phyloP scores from a whole-genome alignment of 2,329 filamentous ascomycete genomes.

The Monilinia vaccinii-corymbosi region DNA sequence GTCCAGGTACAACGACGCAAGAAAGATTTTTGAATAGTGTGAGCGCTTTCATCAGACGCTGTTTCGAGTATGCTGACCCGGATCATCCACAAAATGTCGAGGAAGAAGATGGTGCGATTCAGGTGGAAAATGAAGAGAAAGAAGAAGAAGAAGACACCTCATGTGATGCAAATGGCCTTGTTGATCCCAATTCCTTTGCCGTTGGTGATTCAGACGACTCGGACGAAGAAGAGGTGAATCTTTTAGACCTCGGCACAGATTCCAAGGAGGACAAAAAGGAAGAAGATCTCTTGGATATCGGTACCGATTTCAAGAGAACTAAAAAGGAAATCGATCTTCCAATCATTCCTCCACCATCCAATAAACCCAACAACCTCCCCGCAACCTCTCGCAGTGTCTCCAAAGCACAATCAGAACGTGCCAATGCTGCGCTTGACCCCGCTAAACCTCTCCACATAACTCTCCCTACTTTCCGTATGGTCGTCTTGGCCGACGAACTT shows the following conservation, averaged over 20 bases:
- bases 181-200: constrained; percentile 50
- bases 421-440: constrained; percentile 86
- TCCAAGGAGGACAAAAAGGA: constrained; percentile 32
- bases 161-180: constrained; percentile 29
- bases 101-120: neutral
- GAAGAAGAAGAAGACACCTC: constrained; percentile 28
- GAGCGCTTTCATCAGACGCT: constrained; percentile 88
- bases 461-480: constrained; percentile 96
- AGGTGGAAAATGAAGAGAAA: constrained; percentile 21
- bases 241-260: constrained; percentile 47
- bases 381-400: constrained; percentile 36
- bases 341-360: constrained; percentile 15
- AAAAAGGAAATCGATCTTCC: constrained; percentile 24
- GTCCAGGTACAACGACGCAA: constrained; percentile 53
- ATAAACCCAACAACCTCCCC: constrained; percentile 1
- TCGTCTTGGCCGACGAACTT: constrained; percentile 89
- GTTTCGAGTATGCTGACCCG: constrained; percentile 96
- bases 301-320: constrained; percentile 33
- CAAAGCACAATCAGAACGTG: constrained; percentile 62
- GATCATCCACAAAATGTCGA: constrained; percentile 57
- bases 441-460: constrained; percentile 92
- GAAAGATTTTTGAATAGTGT: constrained; percentile 89
- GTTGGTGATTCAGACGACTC: constrained; percentile 66
- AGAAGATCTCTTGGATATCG: constrained; percentile 54
- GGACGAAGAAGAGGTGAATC: constrained; percentile 48